Evolutionary conservation across 2,329 filamentous ascomycete species (phyloP).

Genomic region (Pseudopyricularia cyperi): DNA sequence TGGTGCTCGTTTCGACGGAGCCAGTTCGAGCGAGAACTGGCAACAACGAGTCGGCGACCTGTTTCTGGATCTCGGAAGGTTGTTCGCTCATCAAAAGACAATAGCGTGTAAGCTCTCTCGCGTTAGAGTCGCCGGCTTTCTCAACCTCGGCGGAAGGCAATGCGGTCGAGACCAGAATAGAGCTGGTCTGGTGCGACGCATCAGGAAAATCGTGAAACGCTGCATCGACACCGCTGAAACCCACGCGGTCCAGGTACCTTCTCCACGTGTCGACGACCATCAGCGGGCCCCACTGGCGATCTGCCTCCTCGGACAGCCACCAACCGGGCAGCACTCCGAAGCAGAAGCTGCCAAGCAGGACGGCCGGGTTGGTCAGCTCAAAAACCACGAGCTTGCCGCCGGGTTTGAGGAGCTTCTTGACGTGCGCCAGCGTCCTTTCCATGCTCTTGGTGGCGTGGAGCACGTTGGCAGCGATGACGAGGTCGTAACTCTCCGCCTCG

Average conservation of each 20-base stretch:
- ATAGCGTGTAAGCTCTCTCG: not conserved
- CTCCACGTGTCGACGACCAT: slow-evolving; percentile 6
- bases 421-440: slow-evolving; percentile 16
- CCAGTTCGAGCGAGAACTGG: not conserved
- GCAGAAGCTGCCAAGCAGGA: not conserved
- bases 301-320: slow-evolving; percentile 19
- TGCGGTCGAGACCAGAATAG: slow-evolving; percentile 7
- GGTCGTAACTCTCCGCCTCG: slow-evolving; percentile 17
- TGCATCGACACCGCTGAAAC: slow-evolving; percentile 1
- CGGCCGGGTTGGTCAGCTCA: slow-evolving; percentile 2
- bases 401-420: slow-evolving; percentile 20
- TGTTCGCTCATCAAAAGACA: not conserved
- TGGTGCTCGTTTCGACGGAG: not conserved
- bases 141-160: slow-evolving; percentile 11
- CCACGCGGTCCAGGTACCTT: slow-evolving; percentile 7
- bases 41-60: not conserved
- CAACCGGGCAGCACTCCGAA: slow-evolving; percentile 6
- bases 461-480: slow-evolving; percentile 24
- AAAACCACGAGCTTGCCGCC: slow-evolving; percentile 24
- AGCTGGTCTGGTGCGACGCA: not conserved
- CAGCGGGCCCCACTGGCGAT: slow-evolving; percentile 8
- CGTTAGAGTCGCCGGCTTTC: not conserved
- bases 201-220: slow-evolving; percentile 3
- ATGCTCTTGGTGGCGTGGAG: slow-evolving; percentile 20
- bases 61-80: not conserved